These are phyloP conservation scores for Trypanosoma congolense DNA, from an alignment of 208 protist species.

Conservation along the genomic window DNA sequence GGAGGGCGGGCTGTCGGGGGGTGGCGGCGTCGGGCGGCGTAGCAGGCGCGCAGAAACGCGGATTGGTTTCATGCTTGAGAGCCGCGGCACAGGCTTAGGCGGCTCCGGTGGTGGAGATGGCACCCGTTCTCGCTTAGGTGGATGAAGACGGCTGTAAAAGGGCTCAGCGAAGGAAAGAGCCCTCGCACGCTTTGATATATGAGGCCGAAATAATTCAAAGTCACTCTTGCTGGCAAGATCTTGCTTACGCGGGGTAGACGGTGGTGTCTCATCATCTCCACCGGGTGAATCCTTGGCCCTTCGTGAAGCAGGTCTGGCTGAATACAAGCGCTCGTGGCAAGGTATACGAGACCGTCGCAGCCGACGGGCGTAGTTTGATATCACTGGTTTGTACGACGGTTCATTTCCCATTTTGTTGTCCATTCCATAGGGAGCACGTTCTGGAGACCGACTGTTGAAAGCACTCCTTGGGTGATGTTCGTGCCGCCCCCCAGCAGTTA, in stretches of 20 bases:
- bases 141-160: conserved; percentile 37
- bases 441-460: background rate
- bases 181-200: conserved; percentile 25
- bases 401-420: background rate
- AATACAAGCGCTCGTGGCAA: conserved; percentile 21
- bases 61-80: background rate
- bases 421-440: background rate
- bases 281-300: background rate
- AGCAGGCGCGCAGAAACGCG: background rate
- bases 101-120: background rate
- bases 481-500: background rate
- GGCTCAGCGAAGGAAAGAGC: conserved; percentile 17
- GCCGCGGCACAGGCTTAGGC: background rate
- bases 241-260: conserved; percentile 2
- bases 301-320: background rate
- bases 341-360: conserved; percentile 2
- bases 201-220: conserved; percentile 9
- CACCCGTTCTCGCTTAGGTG: background rate
- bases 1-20: conserved; percentile 6
- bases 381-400: conserved; percentile 18
- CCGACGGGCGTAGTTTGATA: conserved; percentile 16
- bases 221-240: conserved; percentile 5
- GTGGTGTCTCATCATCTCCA: background rate
- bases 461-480: background rate
- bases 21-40: conserved; percentile 3